A percentile compares a stretch with the other conserved stretches of the same genome.
Conservation (phyloP, 768 basidiomycete genomes). For the Agrocybe praecox region DNA sequence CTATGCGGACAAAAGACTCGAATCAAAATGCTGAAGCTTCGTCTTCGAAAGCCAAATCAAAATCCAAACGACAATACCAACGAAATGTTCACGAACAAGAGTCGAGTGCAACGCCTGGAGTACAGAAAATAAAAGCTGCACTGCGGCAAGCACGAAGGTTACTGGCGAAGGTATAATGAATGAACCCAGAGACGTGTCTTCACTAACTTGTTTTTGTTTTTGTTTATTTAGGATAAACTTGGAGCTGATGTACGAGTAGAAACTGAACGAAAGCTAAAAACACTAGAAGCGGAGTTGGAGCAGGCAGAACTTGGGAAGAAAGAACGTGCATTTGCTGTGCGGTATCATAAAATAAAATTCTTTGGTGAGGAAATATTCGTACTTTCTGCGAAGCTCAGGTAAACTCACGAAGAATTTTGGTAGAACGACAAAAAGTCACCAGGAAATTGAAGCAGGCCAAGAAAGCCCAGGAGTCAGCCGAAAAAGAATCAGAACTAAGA, state of each 20-base stretch:
- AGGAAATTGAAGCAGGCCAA: slow-evolving; percentile 77
- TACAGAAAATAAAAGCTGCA: slow-evolving; percentile 85
- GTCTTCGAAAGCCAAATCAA: slow-evolving; percentile 26
- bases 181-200: neutral
- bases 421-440: slow-evolving; percentile 86
- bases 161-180: slow-evolving; percentile 66
- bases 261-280: slow-evolving; percentile 77
- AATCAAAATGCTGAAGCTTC: slow-evolving; percentile 25
- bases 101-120: slow-evolving; percentile 52
- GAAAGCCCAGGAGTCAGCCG: slow-evolving; percentile 43
- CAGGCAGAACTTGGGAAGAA: slow-evolving; percentile 63
- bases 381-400: neutral
- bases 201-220: neutral
- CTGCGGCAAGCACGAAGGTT: slow-evolving; percentile 83
- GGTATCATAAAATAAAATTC: slow-evolving; percentile 93
- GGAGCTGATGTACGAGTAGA: slow-evolving; percentile 84
- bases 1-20: slow-evolving; percentile 22
- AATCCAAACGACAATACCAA: slow-evolving; percentile 22
- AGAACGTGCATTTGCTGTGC: slow-evolving; percentile 71
- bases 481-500: slow-evolving; percentile 42
- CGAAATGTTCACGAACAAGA: slow-evolving; percentile 27
- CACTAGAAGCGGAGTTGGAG: slow-evolving; percentile 73
- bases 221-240: slow-evolving; percentile 60
- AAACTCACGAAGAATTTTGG: neutral
- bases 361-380: slow-evolving; percentile 63